Evolutionary conservation across 345 rosid genomes (phyloP), one percentile per base, ranked within the genome.

Genomic region (Murraya paniculata): DNA sequence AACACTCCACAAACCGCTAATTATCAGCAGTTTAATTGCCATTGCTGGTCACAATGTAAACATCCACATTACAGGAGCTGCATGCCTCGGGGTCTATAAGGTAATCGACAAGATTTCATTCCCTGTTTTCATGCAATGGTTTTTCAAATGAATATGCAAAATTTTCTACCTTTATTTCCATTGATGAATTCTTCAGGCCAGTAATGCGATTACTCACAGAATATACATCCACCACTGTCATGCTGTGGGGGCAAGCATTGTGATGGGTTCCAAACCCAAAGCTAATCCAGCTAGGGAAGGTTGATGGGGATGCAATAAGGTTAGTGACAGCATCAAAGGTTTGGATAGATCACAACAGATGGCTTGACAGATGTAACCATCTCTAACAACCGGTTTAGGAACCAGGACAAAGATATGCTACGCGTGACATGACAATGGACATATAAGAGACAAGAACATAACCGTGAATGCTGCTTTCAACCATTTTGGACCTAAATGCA

Each of bases 341-440:
- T 21, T 88, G 95, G 97, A 91, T 93, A 25, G 95, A 91, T 79
- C 98, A 93, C 76, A 93, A 89, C 69, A 91, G 94, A 4, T 3
- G 97, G 97, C 68, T 86, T 88, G 0, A 91, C 89, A 0, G 79
- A 82, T 30, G 77, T 90, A 27, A 92, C 97, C 30, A 76, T 92
- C 33, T 89, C 91, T 0, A 94, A 92, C 88, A 90, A 93, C 64
- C 88, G 95, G 97, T 90, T 93, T 35, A 88, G 85, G 65, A 85
- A 89, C 78, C 98, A 91, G 21, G 94, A 93, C 83, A 93, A 94
- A 85, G 98, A 93, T 59, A 91, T 93, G 98, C 94, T 93, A 1
- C 60, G 90, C 91, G 0, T 92, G 95, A 6, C 94, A 94, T 36
- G 94, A 91, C 67, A 95, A 93, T 67, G 94, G 90, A 7, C 87